These are phyloP conservation scores for Agapanthus africanus DNA, from an alignment of 106 monocot species.

Conservation along the genomic window DNA sequence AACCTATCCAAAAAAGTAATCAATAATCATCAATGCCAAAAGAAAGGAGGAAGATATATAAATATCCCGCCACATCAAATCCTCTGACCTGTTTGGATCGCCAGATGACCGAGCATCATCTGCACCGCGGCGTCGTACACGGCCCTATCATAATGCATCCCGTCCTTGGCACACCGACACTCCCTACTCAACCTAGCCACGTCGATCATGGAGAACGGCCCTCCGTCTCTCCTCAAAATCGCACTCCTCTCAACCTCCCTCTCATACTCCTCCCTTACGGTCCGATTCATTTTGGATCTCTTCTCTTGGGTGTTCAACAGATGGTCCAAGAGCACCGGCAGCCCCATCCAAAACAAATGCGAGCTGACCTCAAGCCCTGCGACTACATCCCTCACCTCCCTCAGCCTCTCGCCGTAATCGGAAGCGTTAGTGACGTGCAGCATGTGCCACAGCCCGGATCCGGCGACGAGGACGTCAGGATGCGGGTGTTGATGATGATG, in stretches of 20 bases:
- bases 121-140: constrained; percentile 87
- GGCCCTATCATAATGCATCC: constrained; percentile 68
- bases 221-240: constrained; percentile 40
- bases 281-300: constrained; percentile 47
- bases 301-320: constrained; percentile 71
- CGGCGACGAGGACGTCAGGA: neutral
- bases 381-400: too few relatives aligned
- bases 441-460: neutral
- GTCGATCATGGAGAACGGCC: constrained; percentile 59
- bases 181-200: constrained; percentile 40
- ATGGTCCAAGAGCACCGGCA: constrained; percentile 50
- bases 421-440: neutral
- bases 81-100: neutral
- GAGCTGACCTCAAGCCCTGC: neutral
- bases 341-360: constrained; percentile 78
- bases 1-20: too few relatives aligned
- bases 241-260: constrained; percentile 26
- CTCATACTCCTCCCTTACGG: constrained; percentile 33
- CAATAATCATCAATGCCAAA: too few relatives aligned
- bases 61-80: too few relatives aligned
- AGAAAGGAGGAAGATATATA: too few relatives aligned
- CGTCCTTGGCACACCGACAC: constrained; percentile 85
- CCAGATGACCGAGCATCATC: constrained; percentile 68
- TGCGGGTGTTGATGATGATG: too few relatives aligned
- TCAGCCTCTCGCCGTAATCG: too few relatives aligned